phyloP scores from a whole-genome alignment of 2,329 filamentous ascomycete genomes.

The Colletotrichum destructivum region DNA sequence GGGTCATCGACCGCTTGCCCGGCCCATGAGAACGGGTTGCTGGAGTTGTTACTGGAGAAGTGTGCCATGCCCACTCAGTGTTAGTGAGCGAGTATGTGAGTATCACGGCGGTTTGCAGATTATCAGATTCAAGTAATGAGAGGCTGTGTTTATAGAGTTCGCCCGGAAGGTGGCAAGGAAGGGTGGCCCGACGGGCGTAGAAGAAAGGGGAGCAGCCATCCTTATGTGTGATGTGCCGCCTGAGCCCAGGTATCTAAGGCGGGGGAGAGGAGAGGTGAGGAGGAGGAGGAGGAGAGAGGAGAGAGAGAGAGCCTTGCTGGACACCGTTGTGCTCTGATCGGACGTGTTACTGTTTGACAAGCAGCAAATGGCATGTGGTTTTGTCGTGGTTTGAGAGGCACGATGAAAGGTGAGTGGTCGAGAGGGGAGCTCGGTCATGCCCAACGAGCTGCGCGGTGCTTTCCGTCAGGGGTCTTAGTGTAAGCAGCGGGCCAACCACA shows the following conservation, averaged over 20 bases:
- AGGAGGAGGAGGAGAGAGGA: too few species aligned
- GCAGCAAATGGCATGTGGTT: constrained; percentile 28
- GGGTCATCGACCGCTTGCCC: constrained; percentile 14
- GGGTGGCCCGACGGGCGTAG: neutral
- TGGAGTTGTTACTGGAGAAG: neutral
- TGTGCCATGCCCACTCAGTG: constrained; percentile 32
- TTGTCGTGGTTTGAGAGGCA: neutral
- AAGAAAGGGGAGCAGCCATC: constrained; percentile 11
- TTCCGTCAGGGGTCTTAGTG: constrained; percentile 23
- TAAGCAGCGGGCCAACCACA: neutral
- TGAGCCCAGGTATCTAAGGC: neutral
- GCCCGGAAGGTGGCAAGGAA: constrained; percentile 3
- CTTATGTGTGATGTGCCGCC: neutral
- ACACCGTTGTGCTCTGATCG: neutral
- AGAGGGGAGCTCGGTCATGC: constrained; percentile 10
- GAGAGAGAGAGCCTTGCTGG: neutral
- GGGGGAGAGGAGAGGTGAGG: neutral
- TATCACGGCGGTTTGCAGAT: neutral
- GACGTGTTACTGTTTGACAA: neutral
- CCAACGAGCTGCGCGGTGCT: constrained; percentile 29
- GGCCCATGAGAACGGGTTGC: constrained; percentile 22
- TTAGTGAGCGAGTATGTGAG: neutral
- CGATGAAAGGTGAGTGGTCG: constrained; percentile 12
- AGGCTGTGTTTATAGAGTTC: constrained; percentile 31
- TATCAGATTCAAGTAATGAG: neutral